phyloP scores from a whole-genome alignment of 371 early-diverging fungal genomes.

The Mucor lusitanicus region DNA sequence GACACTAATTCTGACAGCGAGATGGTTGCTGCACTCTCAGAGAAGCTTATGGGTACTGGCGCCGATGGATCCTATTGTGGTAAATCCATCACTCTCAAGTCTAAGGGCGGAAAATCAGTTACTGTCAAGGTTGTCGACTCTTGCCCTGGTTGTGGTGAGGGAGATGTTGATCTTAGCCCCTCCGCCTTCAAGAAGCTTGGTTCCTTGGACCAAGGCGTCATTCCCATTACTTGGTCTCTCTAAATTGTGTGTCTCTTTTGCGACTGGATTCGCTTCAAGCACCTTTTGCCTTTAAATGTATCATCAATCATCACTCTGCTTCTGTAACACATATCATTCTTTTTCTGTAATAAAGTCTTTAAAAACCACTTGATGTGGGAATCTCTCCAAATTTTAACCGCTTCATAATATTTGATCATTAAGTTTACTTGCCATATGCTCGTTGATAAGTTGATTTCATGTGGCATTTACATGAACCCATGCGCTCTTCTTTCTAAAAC shows the following conservation, averaged over 20 bases:
- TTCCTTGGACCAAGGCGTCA: constrained; percentile 32
- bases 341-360: background rate
- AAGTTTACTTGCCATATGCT: background rate
- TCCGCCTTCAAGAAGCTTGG: constrained; percentile 52
- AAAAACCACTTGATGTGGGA: background rate
- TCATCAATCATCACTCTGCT: background rate
- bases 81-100: constrained; percentile 32
- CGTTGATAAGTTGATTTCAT: background rate
- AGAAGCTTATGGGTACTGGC: background rate
- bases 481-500: background rate
- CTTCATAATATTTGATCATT: background rate
- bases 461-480: too few species aligned
- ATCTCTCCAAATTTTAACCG: background rate
- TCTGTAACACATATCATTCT: background rate
- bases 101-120: constrained; percentile 33
- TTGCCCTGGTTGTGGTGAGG: constrained; percentile 47
- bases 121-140: constrained; percentile 56
- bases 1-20: constrained; percentile 16
- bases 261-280: background rate
- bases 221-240: constrained; percentile 43
- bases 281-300: background rate
- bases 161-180: constrained; percentile 44
- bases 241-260: background rate
- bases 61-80: constrained; percentile 38
- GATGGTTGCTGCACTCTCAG: constrained; percentile 33